Percentiles rank a stretch among this genome's conserved stretches.
Evolutionary conservation across 169 alveolate species (phyloP).

Genomic region (Theileria equi): DNA sequence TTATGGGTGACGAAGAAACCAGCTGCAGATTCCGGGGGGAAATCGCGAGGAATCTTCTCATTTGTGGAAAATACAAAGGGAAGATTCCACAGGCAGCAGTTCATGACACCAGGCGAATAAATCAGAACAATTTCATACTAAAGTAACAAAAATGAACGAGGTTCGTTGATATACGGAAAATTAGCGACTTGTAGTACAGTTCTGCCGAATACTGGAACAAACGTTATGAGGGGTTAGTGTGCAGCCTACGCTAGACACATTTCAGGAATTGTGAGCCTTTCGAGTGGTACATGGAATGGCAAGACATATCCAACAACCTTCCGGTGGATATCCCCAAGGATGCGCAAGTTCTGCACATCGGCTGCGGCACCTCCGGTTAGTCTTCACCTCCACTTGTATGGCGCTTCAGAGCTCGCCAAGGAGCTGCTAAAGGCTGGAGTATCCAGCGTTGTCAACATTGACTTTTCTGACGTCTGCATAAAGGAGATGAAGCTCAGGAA

Average conservation of each 20-base stretch:
- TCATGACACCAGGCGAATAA: no score
- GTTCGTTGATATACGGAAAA: neutral
- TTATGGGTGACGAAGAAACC: no score
- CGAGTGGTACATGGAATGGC: slow-evolving; percentile 63
- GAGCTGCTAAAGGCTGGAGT: slow-evolving; percentile 43
- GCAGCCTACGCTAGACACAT: neutral
- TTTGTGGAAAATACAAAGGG: no score
- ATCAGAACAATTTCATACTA: no score
- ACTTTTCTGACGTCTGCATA: slow-evolving; percentile 44
- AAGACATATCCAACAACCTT: slow-evolving; percentile 11
- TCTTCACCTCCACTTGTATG: neutral
- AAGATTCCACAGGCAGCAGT: no score
- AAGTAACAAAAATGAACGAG: slow-evolving; percentile 11
- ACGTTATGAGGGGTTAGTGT: slow-evolving; percentile 27
- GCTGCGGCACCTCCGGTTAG: slow-evolving; percentile 62
- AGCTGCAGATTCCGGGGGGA: no score
- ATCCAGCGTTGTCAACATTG: slow-evolving; percentile 29
- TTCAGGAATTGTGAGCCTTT: slow-evolving; percentile 14
- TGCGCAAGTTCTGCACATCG: slow-evolving; percentile 53
- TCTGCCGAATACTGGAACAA: slow-evolving; percentile 42
- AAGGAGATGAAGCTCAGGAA: slow-evolving; percentile 26
- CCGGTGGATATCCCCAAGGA: slow-evolving; percentile 4
- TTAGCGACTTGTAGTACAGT: neutral
- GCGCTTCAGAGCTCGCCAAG: slow-evolving; percentile 30
- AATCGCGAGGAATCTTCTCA: no score